Base-by-base conservation (phyloP, 345 rosid genomes). In the Heritiera littoralis region DNA sequence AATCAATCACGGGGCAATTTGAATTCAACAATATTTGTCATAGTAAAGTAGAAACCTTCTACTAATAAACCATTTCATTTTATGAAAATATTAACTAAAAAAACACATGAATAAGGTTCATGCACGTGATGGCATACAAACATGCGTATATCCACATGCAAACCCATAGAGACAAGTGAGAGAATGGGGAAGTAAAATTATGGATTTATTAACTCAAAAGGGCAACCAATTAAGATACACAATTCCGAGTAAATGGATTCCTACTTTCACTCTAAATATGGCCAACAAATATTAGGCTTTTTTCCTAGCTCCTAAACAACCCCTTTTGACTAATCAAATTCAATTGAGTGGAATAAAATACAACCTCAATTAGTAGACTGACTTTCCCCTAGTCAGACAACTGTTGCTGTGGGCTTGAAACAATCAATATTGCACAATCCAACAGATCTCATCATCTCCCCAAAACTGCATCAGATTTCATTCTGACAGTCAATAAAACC, bases 391-490 rank as follows among this genome's bases (percentile, higher is more conserved):
- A 82, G 80, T 80, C 82, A 88, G 52, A 83, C 45, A 43, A 89
- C 83, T 49, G 97, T 84, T 46, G 90, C 82, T 0, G 94, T 90
- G 41, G 97, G 92, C 92, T 79, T 91, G 87, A 95, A 95, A 85
- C 98, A 95, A 87, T 88, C 93, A 60, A 95, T 92, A 83, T 93
- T 93, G 94, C 97, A 90, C 20, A 93, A 82, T 80, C 94, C 86
- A 30, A 95, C 98, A 2, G 98, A 92, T 82, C 98, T 91, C 86
- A 91, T 89, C 88, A 93, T 93, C 78, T 59, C 89, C 55, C 98
- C 98, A 77, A 95, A 88, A 79, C 98, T 93, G 91, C 87, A 86
- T 45, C 64, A 81, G 18, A 78, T 66, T 56, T 46, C 51, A 77
- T 65, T 18, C 6, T 59, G 76, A 23, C 60, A 54, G 74, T 78